These are phyloP conservation scores for Chlorella sp. DNA, from an alignment of 139 green algal species.

Conservation along the genomic window DNA sequence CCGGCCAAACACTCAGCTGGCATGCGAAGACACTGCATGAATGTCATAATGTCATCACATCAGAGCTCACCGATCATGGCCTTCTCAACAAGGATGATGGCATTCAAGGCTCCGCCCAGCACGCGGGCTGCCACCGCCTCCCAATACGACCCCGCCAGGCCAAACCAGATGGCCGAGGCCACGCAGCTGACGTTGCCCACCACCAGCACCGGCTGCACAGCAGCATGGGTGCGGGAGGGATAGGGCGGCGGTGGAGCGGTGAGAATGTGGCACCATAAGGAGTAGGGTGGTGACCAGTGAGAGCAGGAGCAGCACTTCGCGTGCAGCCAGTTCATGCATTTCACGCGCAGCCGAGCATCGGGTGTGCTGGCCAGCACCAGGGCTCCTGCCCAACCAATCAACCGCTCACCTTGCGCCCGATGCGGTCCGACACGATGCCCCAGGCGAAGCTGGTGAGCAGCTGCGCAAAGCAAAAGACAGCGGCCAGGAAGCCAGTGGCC, in stretches of 20 bases:
- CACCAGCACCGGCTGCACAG: conserved; percentile 66
- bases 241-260: no score
- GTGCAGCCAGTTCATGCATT: no score
- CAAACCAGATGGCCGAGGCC: conserved; percentile 66
- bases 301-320: no score
- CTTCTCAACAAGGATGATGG: conserved; percentile 67
- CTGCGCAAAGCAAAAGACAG: conserved; percentile 60
- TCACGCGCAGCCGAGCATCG: no score
- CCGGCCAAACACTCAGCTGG: no score
- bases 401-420: conserved; percentile 64
- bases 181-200: conserved; percentile 62
- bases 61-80: conserved; percentile 56
- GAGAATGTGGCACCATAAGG: no score
- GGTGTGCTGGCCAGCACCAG: no score
- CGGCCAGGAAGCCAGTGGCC: conserved; percentile 61
- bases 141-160: conserved; percentile 52
- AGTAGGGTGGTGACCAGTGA: no score
- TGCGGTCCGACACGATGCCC: conserved; percentile 59
- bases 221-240: no score
- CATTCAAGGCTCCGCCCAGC: conserved; percentile 72
- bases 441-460: conserved; percentile 62
- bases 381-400: no score
- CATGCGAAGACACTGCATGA: not conserved
- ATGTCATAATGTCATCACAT: no score
- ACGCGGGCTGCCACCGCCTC: conserved; percentile 48